Evolutionary conservation across 345 rosid species (phyloP), one percentile per base, ranked within the genome.

Genomic region (Odontarrhena argentea): DNA sequence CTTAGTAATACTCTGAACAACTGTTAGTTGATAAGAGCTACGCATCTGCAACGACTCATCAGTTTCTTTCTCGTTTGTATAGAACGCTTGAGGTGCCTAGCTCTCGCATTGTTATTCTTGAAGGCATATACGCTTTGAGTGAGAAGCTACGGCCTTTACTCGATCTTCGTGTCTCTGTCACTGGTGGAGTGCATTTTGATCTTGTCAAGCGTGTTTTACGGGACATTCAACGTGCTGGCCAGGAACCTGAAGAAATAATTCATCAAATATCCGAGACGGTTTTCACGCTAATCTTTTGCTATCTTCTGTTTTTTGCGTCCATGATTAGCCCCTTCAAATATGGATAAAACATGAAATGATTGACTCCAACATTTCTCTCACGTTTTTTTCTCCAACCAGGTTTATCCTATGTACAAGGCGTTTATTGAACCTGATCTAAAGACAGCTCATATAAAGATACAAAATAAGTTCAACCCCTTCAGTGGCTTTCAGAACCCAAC

Each of bases 201-300:
- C 96, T 94, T 66, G 99, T 94, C 68, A 94, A 94, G 71, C 87
- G 96, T 67, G 99, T 94, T 69, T 77, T 94, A 69, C 82, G 96
- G 34, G 99, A 94, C 74, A 94, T 94, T 75, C 97, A 94, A 76
- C 99, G 97, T 67, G 99, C 83, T 78, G 96, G 85, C 69, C 97
- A 91, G 78, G 99, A 88, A 78, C 99, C 99, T 72, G 97, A 94
- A 80, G 97, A 94, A 78, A 94, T 94, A 22, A 94, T 94, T 74
- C 99, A 91, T 70, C 99, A 94, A 77, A 88, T 94, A 50, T 94
- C 99, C 54, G 99, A 94, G 77, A 94, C 99, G 88, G 99, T 91
- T 70, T 52, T 57, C 64, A 37, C 9, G 13, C 69, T 65, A 28
- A 28, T 74, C 79, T 18, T 63, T 58, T 66, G 44, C 63, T 70